phyloP scores from a whole-genome alignment of 331 rosid species.

The Dryas integrifolia region DNA sequence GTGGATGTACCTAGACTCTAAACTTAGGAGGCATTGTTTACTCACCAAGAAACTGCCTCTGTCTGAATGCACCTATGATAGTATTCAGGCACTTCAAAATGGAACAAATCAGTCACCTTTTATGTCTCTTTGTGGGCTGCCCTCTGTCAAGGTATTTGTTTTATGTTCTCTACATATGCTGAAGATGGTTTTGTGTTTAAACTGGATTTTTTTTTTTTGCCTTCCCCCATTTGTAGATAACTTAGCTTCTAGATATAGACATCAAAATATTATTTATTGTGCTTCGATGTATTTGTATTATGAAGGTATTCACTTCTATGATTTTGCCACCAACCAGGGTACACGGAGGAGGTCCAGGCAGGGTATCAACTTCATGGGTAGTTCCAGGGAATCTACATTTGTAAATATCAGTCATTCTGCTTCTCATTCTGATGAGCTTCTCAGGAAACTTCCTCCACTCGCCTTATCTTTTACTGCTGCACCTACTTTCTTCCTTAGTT shows the following conservation, averaged over 20 bases:
- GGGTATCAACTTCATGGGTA: constrained; percentile 55
- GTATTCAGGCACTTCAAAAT: constrained; percentile 72
- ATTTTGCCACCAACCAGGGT: constrained; percentile 45
- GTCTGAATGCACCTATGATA: constrained; percentile 87
- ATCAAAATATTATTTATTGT: not conserved
- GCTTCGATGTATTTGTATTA: constrained; percentile 7
- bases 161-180: constrained; percentile 15
- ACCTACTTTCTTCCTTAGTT: constrained; percentile 67
- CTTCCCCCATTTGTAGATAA: not conserved
- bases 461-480: constrained; percentile 80
- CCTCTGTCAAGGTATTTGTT: constrained; percentile 57
- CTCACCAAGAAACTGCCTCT: constrained; percentile 66
- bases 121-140: constrained; percentile 30
- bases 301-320: constrained; percentile 31
- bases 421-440: constrained; percentile 36
- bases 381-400: constrained; percentile 49
- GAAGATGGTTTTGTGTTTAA: not conserved
- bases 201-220: not conserved
- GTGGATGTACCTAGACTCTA: constrained; percentile 70
- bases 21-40: constrained; percentile 62
- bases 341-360: constrained; percentile 49
- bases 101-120: constrained; percentile 39
- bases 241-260: not conserved
- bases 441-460: constrained; percentile 58
- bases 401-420: constrained; percentile 34